Evolutionary conservation across 2,329 filamentous ascomycete genomes (phyloP).

Genomic region (Penicillium expansum): DNA sequence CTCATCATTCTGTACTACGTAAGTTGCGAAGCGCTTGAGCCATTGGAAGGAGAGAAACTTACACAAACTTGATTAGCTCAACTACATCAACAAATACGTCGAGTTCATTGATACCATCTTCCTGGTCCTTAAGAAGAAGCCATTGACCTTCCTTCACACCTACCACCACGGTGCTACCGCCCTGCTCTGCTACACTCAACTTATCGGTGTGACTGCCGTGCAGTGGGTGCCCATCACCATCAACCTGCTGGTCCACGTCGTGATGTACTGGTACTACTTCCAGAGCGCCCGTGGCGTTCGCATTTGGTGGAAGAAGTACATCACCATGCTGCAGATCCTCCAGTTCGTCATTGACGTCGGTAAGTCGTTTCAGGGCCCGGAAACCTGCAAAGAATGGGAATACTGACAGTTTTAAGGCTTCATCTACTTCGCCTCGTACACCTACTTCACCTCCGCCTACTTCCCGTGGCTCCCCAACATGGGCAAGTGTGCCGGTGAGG

Average conservation of each 20-base stretch:
- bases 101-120: slow-evolving; percentile 95
- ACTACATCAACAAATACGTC: slow-evolving; percentile 97
- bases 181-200: slow-evolving; percentile 95
- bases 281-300: slow-evolving; percentile 91
- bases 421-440: slow-evolving; percentile 99
- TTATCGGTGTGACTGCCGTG: slow-evolving; percentile 86
- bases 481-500: slow-evolving; percentile 88
- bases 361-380: slow-evolving; percentile 47
- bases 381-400: not conserved
- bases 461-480: slow-evolving; percentile 78
- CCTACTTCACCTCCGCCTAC: slow-evolving; percentile 93
- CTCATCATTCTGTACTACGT: slow-evolving; percentile 97
- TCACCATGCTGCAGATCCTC: slow-evolving; percentile 93
- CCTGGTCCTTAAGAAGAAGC: slow-evolving; percentile 99
- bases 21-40: slow-evolving; percentile 42
- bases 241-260: slow-evolving; percentile 90
- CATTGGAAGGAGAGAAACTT: slow-evolving; percentile 1
- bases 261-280: slow-evolving; percentile 99
- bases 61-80: slow-evolving; percentile 64
- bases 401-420: slow-evolving; percentile 61
- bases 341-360: slow-evolving; percentile 97
- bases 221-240: slow-evolving; percentile 93
- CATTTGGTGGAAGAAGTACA: slow-evolving; percentile 99
- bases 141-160: slow-evolving; percentile 96
- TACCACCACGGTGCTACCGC: slow-evolving; percentile 98